A percentile compares a stretch with the other conserved stretches of the same genome.
These are phyloP conservation scores for Lumnitzera racemosa DNA, from an alignment of 345 rosid genomes.

Conservation along the genomic window DNA sequence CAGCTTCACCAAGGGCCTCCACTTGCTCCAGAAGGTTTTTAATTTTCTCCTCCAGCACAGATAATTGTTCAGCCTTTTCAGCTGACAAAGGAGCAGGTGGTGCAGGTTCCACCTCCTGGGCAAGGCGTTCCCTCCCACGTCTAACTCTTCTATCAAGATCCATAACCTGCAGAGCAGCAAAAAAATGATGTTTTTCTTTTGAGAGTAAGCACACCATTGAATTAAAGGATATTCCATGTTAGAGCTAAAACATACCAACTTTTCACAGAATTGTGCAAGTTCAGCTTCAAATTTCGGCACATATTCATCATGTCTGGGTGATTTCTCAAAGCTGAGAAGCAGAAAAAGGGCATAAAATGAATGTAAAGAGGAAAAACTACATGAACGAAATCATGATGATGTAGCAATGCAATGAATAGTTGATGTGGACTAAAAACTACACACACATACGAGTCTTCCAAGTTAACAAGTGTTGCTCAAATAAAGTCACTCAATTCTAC, in stretches of 20 bases:
- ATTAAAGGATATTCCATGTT: neutral
- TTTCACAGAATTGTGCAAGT: conserved; percentile 88
- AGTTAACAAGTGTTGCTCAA: no score
- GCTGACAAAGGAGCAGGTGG: conserved; percentile 64
- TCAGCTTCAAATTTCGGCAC: conserved; percentile 88
- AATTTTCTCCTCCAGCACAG: conserved; percentile 84
- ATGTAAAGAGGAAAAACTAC: conserved; percentile 1
- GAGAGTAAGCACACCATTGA: neutral
- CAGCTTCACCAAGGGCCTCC: conserved; percentile 94
- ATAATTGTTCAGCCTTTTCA: conserved; percentile 75
- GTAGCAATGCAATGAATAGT: no score
- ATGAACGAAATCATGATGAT: neutral
- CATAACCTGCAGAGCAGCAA: conserved; percentile 47
- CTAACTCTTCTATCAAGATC: conserved; percentile 94
- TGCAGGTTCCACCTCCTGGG: conserved; percentile 84
- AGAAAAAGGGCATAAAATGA: conserved; percentile 7
- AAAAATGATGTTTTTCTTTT: neutral
- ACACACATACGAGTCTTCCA: no score
- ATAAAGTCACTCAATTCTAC: no score
- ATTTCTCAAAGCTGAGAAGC: conserved; percentile 70
- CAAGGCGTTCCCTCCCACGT: conserved; percentile 94
- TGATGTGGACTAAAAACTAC: no score
- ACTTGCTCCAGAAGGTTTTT: conserved; percentile 94
- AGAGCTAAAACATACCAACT: conserved; percentile 49
- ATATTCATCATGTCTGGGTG: conserved; percentile 67